phyloP scores from a whole-genome alignment of 768 basidiomycete genomes.

The Ephemerocybe angulata region DNA sequence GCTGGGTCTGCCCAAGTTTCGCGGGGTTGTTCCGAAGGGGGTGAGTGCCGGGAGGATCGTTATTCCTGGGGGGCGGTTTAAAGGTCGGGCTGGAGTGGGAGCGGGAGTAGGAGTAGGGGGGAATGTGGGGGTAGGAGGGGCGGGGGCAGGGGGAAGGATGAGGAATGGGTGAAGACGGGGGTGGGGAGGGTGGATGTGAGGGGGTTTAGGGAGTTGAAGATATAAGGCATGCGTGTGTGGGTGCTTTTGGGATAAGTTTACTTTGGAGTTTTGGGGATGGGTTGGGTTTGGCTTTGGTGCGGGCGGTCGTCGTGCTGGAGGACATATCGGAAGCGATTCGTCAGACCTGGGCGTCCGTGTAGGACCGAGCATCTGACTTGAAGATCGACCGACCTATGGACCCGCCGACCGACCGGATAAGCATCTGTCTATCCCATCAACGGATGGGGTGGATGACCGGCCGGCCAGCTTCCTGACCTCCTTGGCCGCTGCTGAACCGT shows the following conservation, averaged over 20 bases:
- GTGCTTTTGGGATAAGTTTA: not conserved
- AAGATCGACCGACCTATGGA: no score
- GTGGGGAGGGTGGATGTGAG: constrained; percentile 71
- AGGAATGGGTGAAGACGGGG: constrained; percentile 63
- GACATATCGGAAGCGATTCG: no score
- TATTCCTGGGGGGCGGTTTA: constrained; percentile 61
- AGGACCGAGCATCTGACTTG: no score
- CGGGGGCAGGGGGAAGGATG: constrained; percentile 30
- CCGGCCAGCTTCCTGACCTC: no score
- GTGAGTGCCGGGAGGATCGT: constrained; percentile 58
- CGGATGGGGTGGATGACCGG: no score
- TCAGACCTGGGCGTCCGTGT: no score
- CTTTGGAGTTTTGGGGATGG: not conserved
- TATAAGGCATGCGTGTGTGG: constrained; percentile 26
- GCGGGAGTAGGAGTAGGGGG: constrained; percentile 24
- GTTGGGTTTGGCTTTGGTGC: not conserved
- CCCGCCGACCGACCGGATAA: no score
- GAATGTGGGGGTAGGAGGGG: constrained; percentile 27
- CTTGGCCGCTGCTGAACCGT: no score
- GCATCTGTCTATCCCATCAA: no score
- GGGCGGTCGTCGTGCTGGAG: not conserved
- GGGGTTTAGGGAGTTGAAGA: constrained; percentile 76
- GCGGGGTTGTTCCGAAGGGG: constrained; percentile 33
- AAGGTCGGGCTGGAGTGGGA: constrained; percentile 17
- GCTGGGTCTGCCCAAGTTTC: constrained; percentile 61